Percentiles rank a stretch among this genome's conserved stretches.
These are phyloP conservation scores for Solanum chaucha DNA, from an alignment of 257 asterid genomes.

Conservation along the genomic window DNA sequence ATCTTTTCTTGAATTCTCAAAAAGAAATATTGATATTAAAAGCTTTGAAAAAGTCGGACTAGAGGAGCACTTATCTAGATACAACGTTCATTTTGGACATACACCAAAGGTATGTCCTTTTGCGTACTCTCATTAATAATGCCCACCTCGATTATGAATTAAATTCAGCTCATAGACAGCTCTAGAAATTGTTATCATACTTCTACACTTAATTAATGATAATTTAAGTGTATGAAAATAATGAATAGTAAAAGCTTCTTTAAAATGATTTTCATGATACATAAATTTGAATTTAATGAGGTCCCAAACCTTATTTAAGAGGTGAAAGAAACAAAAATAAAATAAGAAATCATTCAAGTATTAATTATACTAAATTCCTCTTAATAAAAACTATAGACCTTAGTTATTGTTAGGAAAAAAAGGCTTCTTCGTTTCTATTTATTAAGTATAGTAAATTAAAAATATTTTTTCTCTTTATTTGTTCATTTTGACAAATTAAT, in stretches of 20 bases:
- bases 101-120: accelerated
- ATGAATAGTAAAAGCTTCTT: too few relatives aligned
- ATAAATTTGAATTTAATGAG: not conserved
- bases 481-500: too few relatives aligned
- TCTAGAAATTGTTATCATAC: accelerated
- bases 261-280: not conserved
- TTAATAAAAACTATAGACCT: not conserved
- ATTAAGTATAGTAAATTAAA: not conserved
- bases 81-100: too few relatives aligned
- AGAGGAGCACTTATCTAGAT: too few relatives aligned
- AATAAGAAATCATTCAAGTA: not conserved
- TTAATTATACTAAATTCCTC: not conserved
- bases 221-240: too few relatives aligned
- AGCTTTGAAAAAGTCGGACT: too few relatives aligned
- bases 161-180: accelerated
- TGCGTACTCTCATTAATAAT: accelerated
- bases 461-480: too few relatives aligned
- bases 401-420: not conserved
- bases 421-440: not conserved
- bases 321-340: not conserved
- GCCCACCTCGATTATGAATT: accelerated
- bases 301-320: not conserved
- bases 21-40: too few relatives aligned
- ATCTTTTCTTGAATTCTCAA: not conserved
- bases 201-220: not conserved